Evolutionary conservation across 2,329 filamentous ascomycete genomes (phyloP).

Genomic region (Alternaria alternata): DNA sequence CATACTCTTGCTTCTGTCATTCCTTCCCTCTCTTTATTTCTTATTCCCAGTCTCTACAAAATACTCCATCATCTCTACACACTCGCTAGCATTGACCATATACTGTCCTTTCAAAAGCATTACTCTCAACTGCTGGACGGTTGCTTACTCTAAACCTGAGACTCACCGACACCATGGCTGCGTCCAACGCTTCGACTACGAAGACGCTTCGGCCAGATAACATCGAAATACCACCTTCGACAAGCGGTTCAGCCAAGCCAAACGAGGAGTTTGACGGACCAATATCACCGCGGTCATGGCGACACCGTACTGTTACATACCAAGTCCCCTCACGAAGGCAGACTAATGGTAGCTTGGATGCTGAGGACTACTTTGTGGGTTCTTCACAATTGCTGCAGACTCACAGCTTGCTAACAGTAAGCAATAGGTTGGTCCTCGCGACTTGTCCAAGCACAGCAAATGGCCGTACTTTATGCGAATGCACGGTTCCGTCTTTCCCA

Average conservation of each 20-base stretch:
- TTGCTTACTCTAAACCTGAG: constrained; percentile 21
- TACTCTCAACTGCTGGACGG: constrained; percentile 44
- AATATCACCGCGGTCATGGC: constrained; percentile 46
- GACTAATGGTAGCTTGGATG: constrained; percentile 42
- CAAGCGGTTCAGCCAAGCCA: constrained; percentile 19
- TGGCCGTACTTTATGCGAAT: constrained; percentile 78
- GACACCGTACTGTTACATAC: constrained; percentile 36
- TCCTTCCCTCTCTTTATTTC: constrained; percentile 2
- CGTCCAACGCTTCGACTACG: constrained; percentile 37
- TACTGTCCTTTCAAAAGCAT: not conserved
- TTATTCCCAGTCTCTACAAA: constrained; percentile 12
- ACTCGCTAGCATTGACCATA: constrained; percentile 13
- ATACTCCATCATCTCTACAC: not conserved
- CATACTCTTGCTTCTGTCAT: constrained; percentile 2
- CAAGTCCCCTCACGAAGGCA: constrained; percentile 40
- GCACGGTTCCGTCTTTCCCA: constrained; percentile 77
- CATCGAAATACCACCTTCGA: constrained; percentile 41
- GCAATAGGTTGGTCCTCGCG: constrained; percentile 65
- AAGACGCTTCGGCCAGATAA: constrained; percentile 42
- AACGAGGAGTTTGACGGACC: constrained; percentile 27
- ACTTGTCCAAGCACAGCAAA: constrained; percentile 77
- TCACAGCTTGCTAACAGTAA: constrained; percentile 14
- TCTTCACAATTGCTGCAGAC: constrained; percentile 8
- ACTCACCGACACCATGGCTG: constrained; percentile 31
- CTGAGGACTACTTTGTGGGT: constrained; percentile 69